Base-by-base conservation (phyloP, 2,329 filamentous ascomycete genomes). In the Exophiala oligosperma region DNA sequence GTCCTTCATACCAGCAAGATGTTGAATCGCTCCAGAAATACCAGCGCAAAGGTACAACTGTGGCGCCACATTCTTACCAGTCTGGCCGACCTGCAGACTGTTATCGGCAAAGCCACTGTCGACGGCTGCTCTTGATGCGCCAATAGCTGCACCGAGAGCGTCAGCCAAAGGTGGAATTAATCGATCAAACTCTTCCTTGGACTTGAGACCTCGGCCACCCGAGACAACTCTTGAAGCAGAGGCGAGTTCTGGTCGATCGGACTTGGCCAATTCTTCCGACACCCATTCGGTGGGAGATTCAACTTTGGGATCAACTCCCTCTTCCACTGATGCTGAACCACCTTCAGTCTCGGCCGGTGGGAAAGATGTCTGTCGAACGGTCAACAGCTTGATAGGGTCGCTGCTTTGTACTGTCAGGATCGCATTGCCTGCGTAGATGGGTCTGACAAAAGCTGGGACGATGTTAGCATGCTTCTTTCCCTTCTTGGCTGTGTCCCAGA, bases 1-100 rank as follows among this genome's bases (percentile, higher is more conserved):
- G 73, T 99, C 94, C 84, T 99, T 99, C 94, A 99, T 99, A 72
- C 94, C 94, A 32, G 94, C 94, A 76, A 99, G 77, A 81, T 99
- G 94, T 78, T 99, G 94, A 68, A 99, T 99, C 23, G 94, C 94
- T 54, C 94, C 94, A 7, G 91, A 96, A 68, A 99, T 97, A 71
- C 94, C 94, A 11, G 93, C 92, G 54, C 92, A 95, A 67, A 99
- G 83, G 73, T 99, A 99, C 61, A 99, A 80, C 75, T 99, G 88
- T 59, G 94, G 94, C 48, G 94, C 94, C 54, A 99, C 93, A 62
- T 97, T 96, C 84, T 99, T 99, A 70, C 94, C 94, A 12, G 94
- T 99, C 81, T 99, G 94, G 47, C 94, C 94, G 65, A 99, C 93
- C 78, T 99, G 94, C 67, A 99, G 79, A 74, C 91, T 96, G 83